Base-by-base conservation (phyloP, 2,329 filamentous ascomycete genomes). In the Botrytis squamosa region DNA sequence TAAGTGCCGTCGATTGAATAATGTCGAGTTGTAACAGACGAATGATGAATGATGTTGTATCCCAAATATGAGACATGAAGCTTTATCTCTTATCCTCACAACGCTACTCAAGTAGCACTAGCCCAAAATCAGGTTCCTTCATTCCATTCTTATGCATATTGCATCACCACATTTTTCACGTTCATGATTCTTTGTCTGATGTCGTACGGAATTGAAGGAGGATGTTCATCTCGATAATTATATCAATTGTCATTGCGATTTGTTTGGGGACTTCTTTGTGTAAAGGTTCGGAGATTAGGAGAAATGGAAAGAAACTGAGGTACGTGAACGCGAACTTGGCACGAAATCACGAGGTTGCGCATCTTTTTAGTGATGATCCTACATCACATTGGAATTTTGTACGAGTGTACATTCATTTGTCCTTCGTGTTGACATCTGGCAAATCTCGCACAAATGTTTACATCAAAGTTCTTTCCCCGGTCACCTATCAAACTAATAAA, bases 241-340 rank as follows among this genome's bases (percentile, higher is more conserved):
- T 80, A 29, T 36, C 74, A 3, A 40, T 72, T 25, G 74, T 62
- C n/a, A 36, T 78, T 42, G 29, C 72, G 18, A 59, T 70, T 18
- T 65, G 63, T 6, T 22, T 76, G 68, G 63, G 63, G 7, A 75
- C 76, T 62, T 76, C 65, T 71, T n/a, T 78, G 14, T 75, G 77
- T 60, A 63, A 73, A 60, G 75, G 49, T 65, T 75, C 79, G 25
- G 75, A 76, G 44, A 77, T 81, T 59, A 79, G 68, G 66, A 77
- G 78, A 33, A 75, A 81, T 75, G 80, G 80, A 60, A 66, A 76
- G 38, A 72, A 76, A 29, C 74, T 81, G 55, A 80, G 76, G 80
- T 81, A 68, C 57, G 76, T 76, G 18, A 46, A 42, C 38, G 40
- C 65, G 65, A 68, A 68, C 14, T 5, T 68, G 33, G 14, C 46